Evolutionary conservation across 768 basidiomycete genomes (phyloP).

Genomic region (Pleurotus pulmonarius): DNA sequence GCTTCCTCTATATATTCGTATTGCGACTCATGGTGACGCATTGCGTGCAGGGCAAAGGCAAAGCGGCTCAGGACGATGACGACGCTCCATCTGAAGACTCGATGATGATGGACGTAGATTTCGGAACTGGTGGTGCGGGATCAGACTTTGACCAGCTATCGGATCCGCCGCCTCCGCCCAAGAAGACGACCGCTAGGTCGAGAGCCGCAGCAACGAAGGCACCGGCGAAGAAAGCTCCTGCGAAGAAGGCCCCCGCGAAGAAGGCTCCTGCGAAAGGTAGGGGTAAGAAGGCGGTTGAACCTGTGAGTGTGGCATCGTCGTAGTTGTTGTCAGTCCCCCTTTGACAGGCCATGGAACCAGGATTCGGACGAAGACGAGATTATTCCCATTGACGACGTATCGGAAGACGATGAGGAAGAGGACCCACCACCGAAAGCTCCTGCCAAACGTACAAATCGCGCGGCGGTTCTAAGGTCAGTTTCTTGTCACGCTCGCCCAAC

Average conservation of each 20-base stretch:
- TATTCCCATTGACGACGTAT: conserved; percentile 32
- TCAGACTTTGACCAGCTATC: conserved; percentile 56
- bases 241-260: conserved; percentile 27
- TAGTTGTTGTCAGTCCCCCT: neutral
- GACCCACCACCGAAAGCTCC: conserved; percentile 35
- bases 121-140: conserved; percentile 31
- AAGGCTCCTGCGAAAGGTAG: conserved; percentile 38
- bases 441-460: conserved; percentile 56
- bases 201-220: conserved; percentile 31
- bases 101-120: conserved; percentile 75
- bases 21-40: neutral
- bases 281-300: conserved; percentile 48
- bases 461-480: conserved; percentile 59
- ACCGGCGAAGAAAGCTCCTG: conserved; percentile 31
- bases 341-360: conserved; percentile 34
- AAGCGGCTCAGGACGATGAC: conserved; percentile 33
- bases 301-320: neutral
- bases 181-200: conserved; percentile 35
- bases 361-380: conserved; percentile 43
- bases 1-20: neutral
- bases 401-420: conserved; percentile 45
- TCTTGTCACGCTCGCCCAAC: no score
- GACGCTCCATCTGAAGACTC: conserved; percentile 65
- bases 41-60: conserved; percentile 44
- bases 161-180: conserved; percentile 37